Evolutionary conservation across 2,329 filamentous ascomycete species (phyloP).

Genomic region (Ophiocordyceps sinensis): DNA sequence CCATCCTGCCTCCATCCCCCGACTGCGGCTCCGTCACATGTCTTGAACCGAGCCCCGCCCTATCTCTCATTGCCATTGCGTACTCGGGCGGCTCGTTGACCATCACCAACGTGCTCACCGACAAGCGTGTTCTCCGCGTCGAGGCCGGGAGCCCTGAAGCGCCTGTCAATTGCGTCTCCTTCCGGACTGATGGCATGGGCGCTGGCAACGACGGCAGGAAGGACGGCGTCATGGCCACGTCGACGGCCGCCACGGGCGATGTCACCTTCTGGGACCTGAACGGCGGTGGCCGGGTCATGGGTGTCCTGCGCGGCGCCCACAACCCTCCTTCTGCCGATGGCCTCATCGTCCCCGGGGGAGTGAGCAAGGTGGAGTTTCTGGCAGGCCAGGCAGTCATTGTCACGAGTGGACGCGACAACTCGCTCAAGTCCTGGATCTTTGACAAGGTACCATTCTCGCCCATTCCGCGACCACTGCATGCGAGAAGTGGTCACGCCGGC

Average conservation of each 20-base stretch:
- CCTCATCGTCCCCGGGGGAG: constrained; percentile 51
- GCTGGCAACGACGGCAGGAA: constrained; percentile 76
- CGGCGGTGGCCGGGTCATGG: constrained; percentile 70
- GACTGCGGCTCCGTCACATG: constrained; percentile 73
- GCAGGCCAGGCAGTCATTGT: constrained; percentile 78
- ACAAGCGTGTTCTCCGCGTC: constrained; percentile 56
- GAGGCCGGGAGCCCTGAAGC: constrained; percentile 50
- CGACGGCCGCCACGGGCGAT: constrained; percentile 65
- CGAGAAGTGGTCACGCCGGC: constrained; percentile 75
- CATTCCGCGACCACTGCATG: constrained; percentile 71
- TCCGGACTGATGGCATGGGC: constrained; percentile 77
- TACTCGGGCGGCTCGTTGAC: constrained; percentile 67
- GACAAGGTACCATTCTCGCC: constrained; percentile 84
- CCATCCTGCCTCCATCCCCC: constrained; percentile 61
- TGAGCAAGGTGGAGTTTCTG: constrained; percentile 82
- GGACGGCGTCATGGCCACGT: constrained; percentile 88
- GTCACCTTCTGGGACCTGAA: constrained; percentile 96
- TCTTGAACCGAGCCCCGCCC: constrained; percentile 66
- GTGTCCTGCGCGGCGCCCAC: constrained; percentile 77
- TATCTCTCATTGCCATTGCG: constrained; percentile 78
- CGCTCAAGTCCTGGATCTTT: constrained; percentile 91
- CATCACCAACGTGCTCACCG: constrained; percentile 69
- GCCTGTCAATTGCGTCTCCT: constrained; percentile 70
- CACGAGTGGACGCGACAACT: constrained; percentile 85
- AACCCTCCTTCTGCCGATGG: constrained; percentile 50